These are phyloP conservation scores for Microbotryomycetes sp. DNA, from an alignment of 1,284 basidiomycete species.

Conservation along the genomic window DNA sequence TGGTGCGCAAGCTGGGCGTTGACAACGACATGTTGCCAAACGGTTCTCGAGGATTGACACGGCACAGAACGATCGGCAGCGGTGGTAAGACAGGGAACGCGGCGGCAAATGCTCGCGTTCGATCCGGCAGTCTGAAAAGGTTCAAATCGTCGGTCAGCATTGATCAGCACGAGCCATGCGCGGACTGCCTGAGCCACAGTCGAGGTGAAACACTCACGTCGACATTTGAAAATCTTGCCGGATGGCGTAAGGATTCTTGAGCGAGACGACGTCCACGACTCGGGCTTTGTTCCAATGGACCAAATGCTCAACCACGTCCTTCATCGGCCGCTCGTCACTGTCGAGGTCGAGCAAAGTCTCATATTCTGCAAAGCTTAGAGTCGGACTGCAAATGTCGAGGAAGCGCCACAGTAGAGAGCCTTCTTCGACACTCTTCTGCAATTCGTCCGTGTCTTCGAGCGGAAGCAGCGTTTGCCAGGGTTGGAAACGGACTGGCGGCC, in stretches of 20 bases:
- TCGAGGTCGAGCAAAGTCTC: conserved; percentile 35
- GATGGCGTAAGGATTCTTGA: conserved; percentile 72
- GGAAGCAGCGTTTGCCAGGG: conserved; percentile 89
- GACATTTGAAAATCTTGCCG: conserved; percentile 35
- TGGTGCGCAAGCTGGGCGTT: conserved; percentile 59
- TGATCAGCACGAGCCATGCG: too few species aligned
- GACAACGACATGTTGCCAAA: conserved; percentile 56
- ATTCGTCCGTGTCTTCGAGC: conserved; percentile 44
- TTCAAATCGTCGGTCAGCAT: too few species aligned
- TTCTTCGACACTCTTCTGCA: conserved; percentile 53
- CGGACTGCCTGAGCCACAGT: background rate
- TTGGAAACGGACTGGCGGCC: conserved; percentile 47
- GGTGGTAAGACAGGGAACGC: conserved; percentile 65
- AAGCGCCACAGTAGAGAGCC: conserved; percentile 45
- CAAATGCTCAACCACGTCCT: conserved; percentile 46
- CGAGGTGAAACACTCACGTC: conserved; percentile 12
- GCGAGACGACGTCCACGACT: conserved; percentile 73
- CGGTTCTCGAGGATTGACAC: conserved; percentile 62
- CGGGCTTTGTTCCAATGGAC: conserved; percentile 84
- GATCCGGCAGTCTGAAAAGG: background rate
- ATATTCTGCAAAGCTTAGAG: conserved; percentile 35
- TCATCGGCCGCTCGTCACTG: conserved; percentile 19
- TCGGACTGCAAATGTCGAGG: conserved; percentile 49
- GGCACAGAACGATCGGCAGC: conserved; percentile 64
- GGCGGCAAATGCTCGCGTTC: conserved; percentile 53